Percentiles rank a stretch among this genome's conserved stretches.
Evolutionary conservation across 192 early-diverging fungal species (phyloP).

Genomic region (Endogone sp.): DNA sequence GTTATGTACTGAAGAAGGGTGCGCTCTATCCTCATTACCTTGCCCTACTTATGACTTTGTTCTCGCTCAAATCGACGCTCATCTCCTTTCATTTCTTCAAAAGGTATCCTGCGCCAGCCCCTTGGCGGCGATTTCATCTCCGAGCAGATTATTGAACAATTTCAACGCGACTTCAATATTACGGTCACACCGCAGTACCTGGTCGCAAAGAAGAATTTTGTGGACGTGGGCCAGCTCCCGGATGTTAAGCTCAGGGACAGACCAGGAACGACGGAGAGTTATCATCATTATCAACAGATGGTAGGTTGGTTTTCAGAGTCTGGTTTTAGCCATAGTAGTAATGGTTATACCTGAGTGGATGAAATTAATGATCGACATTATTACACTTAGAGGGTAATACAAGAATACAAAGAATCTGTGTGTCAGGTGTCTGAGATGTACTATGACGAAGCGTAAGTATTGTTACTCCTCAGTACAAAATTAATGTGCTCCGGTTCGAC

Average conservation of each 20-base stretch:
- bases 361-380: slow-evolving; percentile 11
- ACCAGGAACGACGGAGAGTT: slow-evolving; percentile 59
- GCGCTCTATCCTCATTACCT: background rate
- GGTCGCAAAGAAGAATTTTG: slow-evolving; percentile 69
- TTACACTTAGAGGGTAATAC: slow-evolving; percentile 59
- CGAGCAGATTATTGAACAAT: slow-evolving; percentile 62
- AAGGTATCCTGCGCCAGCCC: slow-evolving; percentile 58
- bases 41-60: background rate
- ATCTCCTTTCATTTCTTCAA: background rate
- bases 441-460: slow-evolving; percentile 64
- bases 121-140: slow-evolving; percentile 85
- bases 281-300: slow-evolving; percentile 69
- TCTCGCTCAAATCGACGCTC: slow-evolving; percentile 1
- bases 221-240: slow-evolving; percentile 68
- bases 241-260: slow-evolving; percentile 45
- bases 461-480: no score
- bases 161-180: slow-evolving; percentile 53
- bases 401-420: slow-evolving; percentile 94
- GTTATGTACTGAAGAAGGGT: slow-evolving; percentile 92
- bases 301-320: slow-evolving; percentile 25
- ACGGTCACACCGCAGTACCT: slow-evolving; percentile 81
- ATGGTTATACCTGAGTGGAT: background rate
- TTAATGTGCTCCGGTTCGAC: no score
- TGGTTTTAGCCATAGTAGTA: background rate
- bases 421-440: slow-evolving; percentile 77